A percentile compares a stretch with the other conserved stretches of the same genome.
phyloP scores from a whole-genome alignment of 1,139 yeast species.

The Yamadazyma siamensis region DNA sequence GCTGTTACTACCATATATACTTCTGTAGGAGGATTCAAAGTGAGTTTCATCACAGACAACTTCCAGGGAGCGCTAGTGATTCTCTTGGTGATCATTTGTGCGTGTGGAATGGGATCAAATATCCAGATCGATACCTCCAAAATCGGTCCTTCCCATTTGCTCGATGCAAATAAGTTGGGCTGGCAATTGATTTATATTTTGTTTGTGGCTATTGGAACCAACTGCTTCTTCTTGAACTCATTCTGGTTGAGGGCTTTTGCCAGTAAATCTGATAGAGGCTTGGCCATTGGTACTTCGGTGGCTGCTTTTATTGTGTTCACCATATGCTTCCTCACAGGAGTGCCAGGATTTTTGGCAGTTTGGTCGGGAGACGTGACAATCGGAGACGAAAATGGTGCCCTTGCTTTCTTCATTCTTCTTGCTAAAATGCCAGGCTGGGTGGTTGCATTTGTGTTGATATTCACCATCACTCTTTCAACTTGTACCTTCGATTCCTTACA shows the following conservation, averaged over 20 bases:
- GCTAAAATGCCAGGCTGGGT: slow-evolving; percentile 84
- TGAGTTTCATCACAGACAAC: slow-evolving; percentile 85
- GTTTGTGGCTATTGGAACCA: slow-evolving; percentile 82
- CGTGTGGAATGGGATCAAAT: slow-evolving; percentile 78
- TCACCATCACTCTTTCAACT: slow-evolving; percentile 70
- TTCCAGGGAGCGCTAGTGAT: slow-evolving; percentile 79
- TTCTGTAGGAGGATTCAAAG: slow-evolving; percentile 83
- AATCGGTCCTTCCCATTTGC: slow-evolving; percentile 63
- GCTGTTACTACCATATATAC: slow-evolving; percentile 86
- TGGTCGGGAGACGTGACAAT: slow-evolving; percentile 77
- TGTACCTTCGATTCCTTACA: slow-evolving; percentile 89
- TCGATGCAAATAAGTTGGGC: slow-evolving; percentile 67
- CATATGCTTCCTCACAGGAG: slow-evolving; percentile 70
- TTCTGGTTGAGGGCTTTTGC: slow-evolving; percentile 96
- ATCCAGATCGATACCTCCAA: slow-evolving; percentile 62
- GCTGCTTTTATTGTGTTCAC: slow-evolving; percentile 67
- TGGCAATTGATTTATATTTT: slow-evolving; percentile 88
- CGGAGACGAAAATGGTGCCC: slow-evolving; percentile 57
- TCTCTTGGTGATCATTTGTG: slow-evolving; percentile 63
- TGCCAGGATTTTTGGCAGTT: slow-evolving; percentile 83
- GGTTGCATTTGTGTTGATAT: slow-evolving; percentile 76
- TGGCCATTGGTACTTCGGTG: slow-evolving; percentile 69
- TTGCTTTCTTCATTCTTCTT: slow-evolving; percentile 69
- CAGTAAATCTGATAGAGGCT: slow-evolving; percentile 70
- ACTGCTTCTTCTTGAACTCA: slow-evolving; percentile 86